Base-by-base conservation (phyloP, 371 early-diverging fungal species). In the Lichtheimia corymbifera region DNA sequence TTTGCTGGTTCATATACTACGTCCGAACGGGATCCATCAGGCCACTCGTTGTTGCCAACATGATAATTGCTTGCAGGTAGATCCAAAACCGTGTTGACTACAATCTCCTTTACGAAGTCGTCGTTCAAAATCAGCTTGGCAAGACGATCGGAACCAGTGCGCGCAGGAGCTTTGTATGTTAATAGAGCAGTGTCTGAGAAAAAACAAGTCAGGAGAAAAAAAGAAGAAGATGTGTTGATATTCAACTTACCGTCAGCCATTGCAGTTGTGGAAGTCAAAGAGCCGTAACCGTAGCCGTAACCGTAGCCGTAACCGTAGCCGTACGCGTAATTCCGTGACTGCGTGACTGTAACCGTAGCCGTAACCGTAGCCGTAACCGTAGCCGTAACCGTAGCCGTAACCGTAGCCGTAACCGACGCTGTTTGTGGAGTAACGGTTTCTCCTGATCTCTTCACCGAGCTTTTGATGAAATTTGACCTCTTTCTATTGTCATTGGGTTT, bases 401-500 rank as follows among this genome's bases (percentile, higher is more conserved):
- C n/a, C n/a, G n/a, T n/a, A n/a, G n/a, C n/a, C n/a, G n/a, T n/a
- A n/a, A n/a, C n/a, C n/a, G n/a, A n/a, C n/a, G n/a, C n/a, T n/a
- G n/a, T n/a, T n/a, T n/a, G n/a, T n/a, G n/a, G n/a, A n/a, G n/a
- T n/a, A n/a, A n/a, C n/a, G n/a, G n/a, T n/a, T 35, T 35, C 35
- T 35, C 35, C 35, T 35, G 35, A 35, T 35, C 35, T 35, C 35
- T 35, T 35, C 11, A 35, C 35, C 35, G 35, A 35, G 35, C 7
- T 11, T 35, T 35, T 47, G 53, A 70, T 70, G 70, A 65, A 62
- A 59, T 55, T 58, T 63, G 61, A 58, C 51, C 53, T 63, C n/a
- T 47, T 70, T 40, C 63, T 70, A 5, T 40, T 70, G 14, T 55
- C 62, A 55, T 55, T 70, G 61, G 70, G 65, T 30, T 60, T 65